These are phyloP conservation scores for Mortierella sp. DNA, from an alignment of 371 early-diverging fungal species.

Conservation along the genomic window DNA sequence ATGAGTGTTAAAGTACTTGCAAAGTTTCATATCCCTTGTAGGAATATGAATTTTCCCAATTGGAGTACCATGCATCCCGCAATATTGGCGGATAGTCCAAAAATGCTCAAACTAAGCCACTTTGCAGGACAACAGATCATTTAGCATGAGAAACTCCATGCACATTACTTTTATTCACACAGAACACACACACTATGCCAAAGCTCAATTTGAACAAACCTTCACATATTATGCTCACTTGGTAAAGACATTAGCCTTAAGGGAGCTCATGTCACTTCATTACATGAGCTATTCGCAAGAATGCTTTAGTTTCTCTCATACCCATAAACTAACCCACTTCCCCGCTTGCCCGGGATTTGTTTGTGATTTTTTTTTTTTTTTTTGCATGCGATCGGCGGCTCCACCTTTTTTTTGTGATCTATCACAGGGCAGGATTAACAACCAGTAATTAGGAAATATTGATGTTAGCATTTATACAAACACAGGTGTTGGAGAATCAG, in stretches of 20 bases:
- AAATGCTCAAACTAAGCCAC: no score
- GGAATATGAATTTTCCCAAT: no score
- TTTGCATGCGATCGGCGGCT: no score
- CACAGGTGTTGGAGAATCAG: conserved; percentile 2
- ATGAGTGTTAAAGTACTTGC: no score
- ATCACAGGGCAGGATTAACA: conserved; percentile 1
- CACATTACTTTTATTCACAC: background rate
- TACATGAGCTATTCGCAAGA: background rate
- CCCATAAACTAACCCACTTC: background rate
- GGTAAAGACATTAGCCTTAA: conserved; percentile 37
- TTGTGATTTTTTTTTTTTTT: no score
- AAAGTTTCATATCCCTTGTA: no score
- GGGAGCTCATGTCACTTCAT: background rate
- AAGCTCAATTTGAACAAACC: conserved; percentile 49
- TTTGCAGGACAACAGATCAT: no score
- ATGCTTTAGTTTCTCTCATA: no score
- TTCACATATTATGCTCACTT: conserved; percentile 52
- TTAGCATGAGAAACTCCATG: background rate
- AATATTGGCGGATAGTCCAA: no score
- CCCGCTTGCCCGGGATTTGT: background rate
- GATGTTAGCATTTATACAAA: background rate
- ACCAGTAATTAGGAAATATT: background rate
- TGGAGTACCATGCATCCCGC: no score
- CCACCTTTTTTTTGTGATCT: background rate
- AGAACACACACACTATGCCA: conserved; percentile 12